Evolutionary conservation across 163 green algal species (phyloP).

Genomic region (Prototheca wickerhamii): DNA sequence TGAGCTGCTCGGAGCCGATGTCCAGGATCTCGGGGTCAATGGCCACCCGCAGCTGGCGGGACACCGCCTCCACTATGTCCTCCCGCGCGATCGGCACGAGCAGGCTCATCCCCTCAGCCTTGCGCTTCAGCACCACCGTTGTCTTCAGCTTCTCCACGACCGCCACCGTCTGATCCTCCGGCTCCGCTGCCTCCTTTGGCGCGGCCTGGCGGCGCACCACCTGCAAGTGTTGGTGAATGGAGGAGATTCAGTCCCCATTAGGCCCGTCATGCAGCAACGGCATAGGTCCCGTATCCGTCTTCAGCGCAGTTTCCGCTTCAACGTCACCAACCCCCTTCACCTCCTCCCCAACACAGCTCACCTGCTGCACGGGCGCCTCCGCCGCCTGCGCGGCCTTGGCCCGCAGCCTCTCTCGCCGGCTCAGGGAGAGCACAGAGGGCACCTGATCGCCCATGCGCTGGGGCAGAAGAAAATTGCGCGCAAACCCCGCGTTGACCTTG

Average conservation of each 20-base stretch:
- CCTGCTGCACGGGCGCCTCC: not conserved
- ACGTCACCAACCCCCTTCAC: no score
- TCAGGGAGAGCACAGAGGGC: not conserved
- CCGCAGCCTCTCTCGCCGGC: not conserved
- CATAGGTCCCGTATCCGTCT: no score
- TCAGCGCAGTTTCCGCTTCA: no score
- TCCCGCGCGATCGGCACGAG: constrained; percentile 1
- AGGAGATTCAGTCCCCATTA: no score
- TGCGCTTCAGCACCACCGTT: constrained; percentile 8
- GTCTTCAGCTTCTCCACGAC: constrained; percentile 1
- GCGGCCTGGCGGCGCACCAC: not conserved
- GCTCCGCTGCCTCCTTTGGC: not conserved
- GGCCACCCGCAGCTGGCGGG: constrained; percentile 25
- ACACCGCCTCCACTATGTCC: constrained; percentile 31
- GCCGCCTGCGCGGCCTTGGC: not conserved
- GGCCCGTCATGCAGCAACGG: no score
- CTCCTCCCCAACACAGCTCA: no score
- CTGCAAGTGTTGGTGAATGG: no score
- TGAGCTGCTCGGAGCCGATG: constrained; percentile 15
- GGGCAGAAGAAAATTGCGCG: constrained; percentile 25
- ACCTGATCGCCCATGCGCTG: constrained; percentile 4
- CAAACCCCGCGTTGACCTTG: constrained; percentile 20
- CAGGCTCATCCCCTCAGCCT: constrained; percentile 9
- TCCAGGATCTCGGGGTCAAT: constrained; percentile 24
- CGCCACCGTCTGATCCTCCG: not conserved